These are phyloP conservation scores for Tillandsia fasciculata DNA, from an alignment of 176 grass and related monocot species.

Conservation along the genomic window DNA sequence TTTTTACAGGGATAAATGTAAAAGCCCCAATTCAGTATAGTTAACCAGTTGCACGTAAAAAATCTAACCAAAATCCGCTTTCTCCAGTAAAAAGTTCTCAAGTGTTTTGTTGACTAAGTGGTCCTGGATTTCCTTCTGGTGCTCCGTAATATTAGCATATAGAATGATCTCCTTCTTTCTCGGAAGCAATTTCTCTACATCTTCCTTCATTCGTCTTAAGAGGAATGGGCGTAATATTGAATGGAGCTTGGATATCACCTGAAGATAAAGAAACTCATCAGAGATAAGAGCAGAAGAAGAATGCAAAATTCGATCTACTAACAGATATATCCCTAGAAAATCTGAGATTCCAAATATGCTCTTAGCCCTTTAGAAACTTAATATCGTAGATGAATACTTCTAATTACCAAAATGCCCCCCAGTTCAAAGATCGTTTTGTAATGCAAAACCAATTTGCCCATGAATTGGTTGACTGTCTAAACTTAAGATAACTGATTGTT, in stretches of 20 bases:
- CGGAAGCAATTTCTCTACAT: constrained; percentile 88
- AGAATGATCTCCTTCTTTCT: constrained; percentile 94
- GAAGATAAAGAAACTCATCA: constrained; percentile 5
- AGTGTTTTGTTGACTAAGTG: constrained; percentile 80
- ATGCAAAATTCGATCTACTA: not conserved
- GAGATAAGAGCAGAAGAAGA: not conserved
- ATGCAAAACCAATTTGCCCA: no score
- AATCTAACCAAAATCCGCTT: constrained; percentile 43
- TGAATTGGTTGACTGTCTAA: no score
- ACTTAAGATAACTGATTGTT: no score
- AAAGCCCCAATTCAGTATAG: no score
- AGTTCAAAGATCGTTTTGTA: no score
- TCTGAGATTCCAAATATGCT: not conserved
- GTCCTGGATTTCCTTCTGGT: constrained; percentile 80
- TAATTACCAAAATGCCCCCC: no score
- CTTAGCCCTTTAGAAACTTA: no score
- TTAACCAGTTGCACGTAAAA: no score
- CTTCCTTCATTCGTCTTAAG: constrained; percentile 86
- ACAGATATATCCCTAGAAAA: not conserved
- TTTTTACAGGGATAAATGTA: no score
- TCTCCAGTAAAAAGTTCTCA: constrained; percentile 53
- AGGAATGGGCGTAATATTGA: constrained; percentile 90
- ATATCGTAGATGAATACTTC: no score
- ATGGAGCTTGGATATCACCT: constrained; percentile 78
- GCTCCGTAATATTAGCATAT: constrained; percentile 87